phyloP scores from a whole-genome alignment of 768 basidiomycete species.

The Amanita muscaria region DNA sequence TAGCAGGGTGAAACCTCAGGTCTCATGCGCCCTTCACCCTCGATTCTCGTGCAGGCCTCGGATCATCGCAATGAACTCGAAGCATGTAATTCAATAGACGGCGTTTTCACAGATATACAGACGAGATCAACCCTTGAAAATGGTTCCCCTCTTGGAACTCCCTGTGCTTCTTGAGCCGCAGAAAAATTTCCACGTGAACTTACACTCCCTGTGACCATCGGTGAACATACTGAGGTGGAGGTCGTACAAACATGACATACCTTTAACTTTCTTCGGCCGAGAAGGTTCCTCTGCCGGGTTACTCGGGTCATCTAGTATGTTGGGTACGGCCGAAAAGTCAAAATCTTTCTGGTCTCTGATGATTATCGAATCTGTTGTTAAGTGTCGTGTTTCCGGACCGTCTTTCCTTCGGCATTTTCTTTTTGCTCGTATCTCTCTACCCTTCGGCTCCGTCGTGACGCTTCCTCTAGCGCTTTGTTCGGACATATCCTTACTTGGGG shows the following conservation, averaged over 20 bases:
- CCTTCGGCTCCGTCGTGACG: slow-evolving; percentile 10
- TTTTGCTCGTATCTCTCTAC: slow-evolving; percentile 8
- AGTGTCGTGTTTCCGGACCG: slow-evolving; percentile 7
- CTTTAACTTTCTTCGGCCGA: slow-evolving; percentile 38
- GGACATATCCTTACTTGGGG: not conserved
- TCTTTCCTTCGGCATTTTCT: slow-evolving; percentile 9
- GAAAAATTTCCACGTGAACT: slow-evolving; percentile 56
- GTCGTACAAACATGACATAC: slow-evolving; percentile 7
- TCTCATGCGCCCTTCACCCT: too few species aligned
- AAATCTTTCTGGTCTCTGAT: slow-evolving; percentile 37
- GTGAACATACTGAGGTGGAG: slow-evolving; percentile 30
- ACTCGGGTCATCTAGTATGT: slow-evolving; percentile 56
- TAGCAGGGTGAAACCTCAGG: too few species aligned
- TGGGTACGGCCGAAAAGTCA: slow-evolving; percentile 61
- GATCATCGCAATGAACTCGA: too few species aligned
- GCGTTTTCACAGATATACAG: too few species aligned
- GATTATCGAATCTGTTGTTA: not conserved
- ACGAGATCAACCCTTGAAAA: slow-evolving; percentile 48
- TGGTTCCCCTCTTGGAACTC: slow-evolving; percentile 65
- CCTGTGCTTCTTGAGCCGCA: slow-evolving; percentile 54
- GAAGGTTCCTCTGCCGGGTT: slow-evolving; percentile 24
- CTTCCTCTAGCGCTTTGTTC: slow-evolving; percentile 2
- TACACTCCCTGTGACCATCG: too few species aligned
- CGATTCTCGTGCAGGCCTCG: too few species aligned
- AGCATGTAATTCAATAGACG: too few species aligned